Conservation (phyloP, 495 filamentous ascomycete species). For the Ascobolus immersus region DNA sequence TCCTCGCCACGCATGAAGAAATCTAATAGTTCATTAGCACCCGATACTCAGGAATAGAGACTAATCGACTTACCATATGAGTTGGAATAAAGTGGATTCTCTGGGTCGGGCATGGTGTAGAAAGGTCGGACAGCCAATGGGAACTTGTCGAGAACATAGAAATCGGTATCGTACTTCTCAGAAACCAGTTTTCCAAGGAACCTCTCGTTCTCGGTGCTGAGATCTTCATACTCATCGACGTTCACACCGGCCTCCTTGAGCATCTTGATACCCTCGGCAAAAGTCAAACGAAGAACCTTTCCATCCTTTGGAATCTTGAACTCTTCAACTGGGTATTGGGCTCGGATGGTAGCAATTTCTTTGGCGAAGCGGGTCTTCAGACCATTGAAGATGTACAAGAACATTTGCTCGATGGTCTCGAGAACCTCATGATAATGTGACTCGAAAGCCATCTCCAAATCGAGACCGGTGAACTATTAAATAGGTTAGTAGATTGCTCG, state of each 20-base stretch:
- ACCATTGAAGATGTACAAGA: slow-evolving; percentile 68
- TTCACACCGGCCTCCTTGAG: slow-evolving; percentile 60
- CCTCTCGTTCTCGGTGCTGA: slow-evolving; percentile 69
- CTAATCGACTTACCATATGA: slow-evolving; percentile 30
- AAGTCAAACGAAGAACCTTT: slow-evolving; percentile 53
- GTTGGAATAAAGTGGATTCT: slow-evolving; percentile 49
- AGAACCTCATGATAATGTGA: slow-evolving; percentile 72
- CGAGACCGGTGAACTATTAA: slow-evolving; percentile 57
- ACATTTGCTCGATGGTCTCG: slow-evolving; percentile 51
- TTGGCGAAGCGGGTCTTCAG: slow-evolving; percentile 40
- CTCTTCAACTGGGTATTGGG: slow-evolving; percentile 32
- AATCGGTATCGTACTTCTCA: slow-evolving; percentile 68
- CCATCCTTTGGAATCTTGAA: slow-evolving; percentile 54
- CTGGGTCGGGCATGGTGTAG: slow-evolving; percentile 75
- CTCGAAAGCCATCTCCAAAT: slow-evolving; percentile 90
- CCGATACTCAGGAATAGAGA: background rate
- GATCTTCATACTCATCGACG: slow-evolving; percentile 50
- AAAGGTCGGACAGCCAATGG: slow-evolving; percentile 62
- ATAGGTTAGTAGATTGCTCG: background rate
- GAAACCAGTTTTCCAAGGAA: slow-evolving; percentile 57
- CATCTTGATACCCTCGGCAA: slow-evolving; percentile 52
- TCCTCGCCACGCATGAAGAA: slow-evolving; percentile 89
- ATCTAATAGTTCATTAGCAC: slow-evolving; percentile 20
- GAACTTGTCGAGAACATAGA: slow-evolving; percentile 89
- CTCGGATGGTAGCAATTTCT: slow-evolving; percentile 42